Conservation (phyloP, 148 eudicot genomes). For the Vaccinium vitisidaea region DNA sequence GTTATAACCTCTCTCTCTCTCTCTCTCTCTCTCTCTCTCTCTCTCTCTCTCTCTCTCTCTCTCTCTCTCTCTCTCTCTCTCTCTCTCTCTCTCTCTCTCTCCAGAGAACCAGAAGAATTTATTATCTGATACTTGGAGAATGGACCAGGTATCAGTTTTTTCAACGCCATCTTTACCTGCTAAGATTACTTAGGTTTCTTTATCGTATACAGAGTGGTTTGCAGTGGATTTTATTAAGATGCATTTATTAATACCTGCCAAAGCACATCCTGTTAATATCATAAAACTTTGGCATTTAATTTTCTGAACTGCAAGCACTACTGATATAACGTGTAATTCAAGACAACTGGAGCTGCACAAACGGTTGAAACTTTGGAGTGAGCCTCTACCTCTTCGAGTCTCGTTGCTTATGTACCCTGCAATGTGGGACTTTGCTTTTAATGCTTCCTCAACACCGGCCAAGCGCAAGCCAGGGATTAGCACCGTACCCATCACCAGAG, state of each 20-base stretch:
- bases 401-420: background rate
- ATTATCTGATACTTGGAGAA: slow-evolving; percentile 85
- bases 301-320: background rate
- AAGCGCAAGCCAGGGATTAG: background rate
- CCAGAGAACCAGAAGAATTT: slow-evolving; percentile 87
- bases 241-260: background rate
- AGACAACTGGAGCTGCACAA: background rate
- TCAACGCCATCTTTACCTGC: background rate
- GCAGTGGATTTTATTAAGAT: background rate
- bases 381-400: background rate
- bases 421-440: background rate
- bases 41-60: background rate
- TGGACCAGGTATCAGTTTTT: slow-evolving; percentile 62
- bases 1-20: background rate
- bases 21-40: background rate
- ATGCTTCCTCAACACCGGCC: background rate
- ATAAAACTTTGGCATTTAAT: too few relatives aligned
- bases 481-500: background rate
- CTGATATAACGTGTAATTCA: background rate
- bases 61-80: background rate
- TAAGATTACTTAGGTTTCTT: background rate
- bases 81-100: background rate
- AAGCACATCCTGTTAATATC: background rate
- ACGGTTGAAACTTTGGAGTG: background rate
- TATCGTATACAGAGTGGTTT: background rate